Base-by-base conservation (phyloP, 345 rosid species). In the Eucalyptus shirleyi region DNA sequence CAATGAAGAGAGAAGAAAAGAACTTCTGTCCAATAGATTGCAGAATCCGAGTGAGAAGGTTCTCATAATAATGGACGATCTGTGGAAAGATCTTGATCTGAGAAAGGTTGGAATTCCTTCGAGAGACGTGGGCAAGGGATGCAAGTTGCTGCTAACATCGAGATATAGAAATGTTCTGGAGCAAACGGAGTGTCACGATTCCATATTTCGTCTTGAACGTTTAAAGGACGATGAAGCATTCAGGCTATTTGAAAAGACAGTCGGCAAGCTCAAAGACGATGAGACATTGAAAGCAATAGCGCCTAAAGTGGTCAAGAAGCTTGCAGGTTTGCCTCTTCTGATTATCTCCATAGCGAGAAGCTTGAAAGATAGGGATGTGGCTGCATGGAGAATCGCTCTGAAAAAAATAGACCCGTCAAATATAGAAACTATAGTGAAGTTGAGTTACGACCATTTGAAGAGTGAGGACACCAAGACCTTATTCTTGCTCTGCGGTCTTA, bases 331-430 rank as follows among this genome's bases (percentile, higher is more conserved):
- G 42, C 89, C 59, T 53, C 59, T 19, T 19, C 1, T 53, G 59
- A 53, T 53, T 53, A 53, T 7, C 24, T 53, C 59, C 1, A 10
- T 65, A 0, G 55, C 55, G 0, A 3, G 8, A 2, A 6, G 0
- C 1, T 87, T 87, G 40, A 28, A 45, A 80, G 1, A 15, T 5
- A 23, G 1, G 4, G 2, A 2, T 5, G 12, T 0, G 32, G 0
- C 0, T 2, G 7, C 18, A 16, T 50, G 53, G 53, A 34, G 37
- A 15, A 16, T 0, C 1, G 7, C 7, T 0, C 1, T 14, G 6
- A 50, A 0, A 50, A 1, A 14, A 5, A 15, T 15, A 15, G 51
- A 50, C 0, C 3, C 5, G 1, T 1, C 51, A 1, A 1, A 50
- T 5, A 11, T 1, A 1, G 6, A 50, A 5, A 6, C 19, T 0